Evolutionary conservation across 768 basidiomycete genomes (phyloP), one percentile per base, ranked within the genome.

Genomic region (Sutorius australiensis): DNA sequence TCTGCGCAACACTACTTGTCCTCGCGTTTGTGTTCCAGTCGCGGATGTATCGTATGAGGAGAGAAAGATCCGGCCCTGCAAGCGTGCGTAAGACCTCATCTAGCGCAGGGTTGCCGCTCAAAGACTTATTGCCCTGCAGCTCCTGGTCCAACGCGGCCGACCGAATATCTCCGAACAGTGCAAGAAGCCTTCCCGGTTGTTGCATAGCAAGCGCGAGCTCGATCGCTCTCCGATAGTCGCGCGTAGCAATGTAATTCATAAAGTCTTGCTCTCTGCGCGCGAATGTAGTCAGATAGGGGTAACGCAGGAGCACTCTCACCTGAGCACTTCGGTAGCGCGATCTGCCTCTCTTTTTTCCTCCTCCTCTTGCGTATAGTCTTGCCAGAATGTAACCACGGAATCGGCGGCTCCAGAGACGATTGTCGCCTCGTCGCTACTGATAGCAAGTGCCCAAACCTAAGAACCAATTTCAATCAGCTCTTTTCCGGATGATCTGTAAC

Each of bases 21-120:
- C 85, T 86, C n/a, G 89, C 89, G 56, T 85, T 87, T n/a, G 94
- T 84, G 69, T 98, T 99, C 97, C 97, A 99, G 59, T 88, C 85
- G 42, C 90, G 80, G 40, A 92, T 78, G 69, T 90, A 94, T 16
- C 81, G 80, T 48, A 98, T 74, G 33, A 99, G 78, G 51, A 84
- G 84, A 6, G 84, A 86, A 27, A 98, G 81, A 59, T 98, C 94
- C 13, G 82, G 67, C 5, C 80, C 76, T 0, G 79, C 71, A 12
- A 99, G 78, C 0, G 82, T 83, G 50, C 80, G 79, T 58, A 99
- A 75, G 41, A 97, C 89, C 58, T 84, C 77, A 69, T 98, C 95
- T 14, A 98, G 84, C 17, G 86, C 80, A 0, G 69, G 54, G 50
- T 81, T 78, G 12, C 93, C 92, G 0, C 91, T 90, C 39, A 87